A percentile compares a stretch with the other conserved stretches of the same genome.
Evolutionary conservation across 2,329 filamentous ascomycete species (phyloP).

Genomic region (Fusarium multiceps): DNA sequence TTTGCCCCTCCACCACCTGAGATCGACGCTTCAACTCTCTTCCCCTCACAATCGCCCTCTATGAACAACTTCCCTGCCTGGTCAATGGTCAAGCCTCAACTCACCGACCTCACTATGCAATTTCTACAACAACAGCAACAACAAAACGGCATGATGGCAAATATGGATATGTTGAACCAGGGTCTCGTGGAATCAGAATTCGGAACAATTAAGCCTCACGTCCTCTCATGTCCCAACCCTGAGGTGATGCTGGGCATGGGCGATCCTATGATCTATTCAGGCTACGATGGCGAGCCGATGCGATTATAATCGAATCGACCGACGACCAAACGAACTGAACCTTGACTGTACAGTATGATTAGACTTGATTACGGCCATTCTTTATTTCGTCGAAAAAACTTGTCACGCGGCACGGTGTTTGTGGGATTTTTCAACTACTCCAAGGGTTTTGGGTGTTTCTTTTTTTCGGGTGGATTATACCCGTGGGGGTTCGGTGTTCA

Average conservation of each 20-base stretch:
- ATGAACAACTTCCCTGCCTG: constrained; percentile 50
- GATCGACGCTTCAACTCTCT: constrained; percentile 50
- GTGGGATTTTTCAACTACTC: constrained; percentile 5
- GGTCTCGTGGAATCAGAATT: constrained; percentile 64
- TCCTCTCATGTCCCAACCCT: constrained; percentile 62
- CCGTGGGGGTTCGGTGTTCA: constrained; percentile 21
- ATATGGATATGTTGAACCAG: constrained; percentile 61
- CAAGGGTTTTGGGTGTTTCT: not conserved
- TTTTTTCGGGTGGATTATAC: constrained; percentile 27
- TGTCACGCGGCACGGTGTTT: constrained; percentile 42
- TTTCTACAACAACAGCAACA: constrained; percentile 58
- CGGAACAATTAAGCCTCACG: constrained; percentile 66
- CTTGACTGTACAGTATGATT: constrained; percentile 41
- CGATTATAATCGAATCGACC: constrained; percentile 50
- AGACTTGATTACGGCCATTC: constrained; percentile 45
- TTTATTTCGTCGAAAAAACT: constrained; percentile 38
- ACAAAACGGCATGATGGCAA: constrained; percentile 56
- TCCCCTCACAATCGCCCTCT: constrained; percentile 51
- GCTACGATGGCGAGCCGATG: constrained; percentile 60
- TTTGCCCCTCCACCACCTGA: constrained; percentile 51
- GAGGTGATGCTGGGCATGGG: constrained; percentile 68
- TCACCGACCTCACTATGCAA: constrained; percentile 51
- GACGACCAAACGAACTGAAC: constrained; percentile 5
- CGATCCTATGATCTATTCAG: constrained; percentile 69
- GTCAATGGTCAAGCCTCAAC: constrained; percentile 46